Conservation (phyloP, 345 rosid genomes). For the Gossypium turneri region DNA sequence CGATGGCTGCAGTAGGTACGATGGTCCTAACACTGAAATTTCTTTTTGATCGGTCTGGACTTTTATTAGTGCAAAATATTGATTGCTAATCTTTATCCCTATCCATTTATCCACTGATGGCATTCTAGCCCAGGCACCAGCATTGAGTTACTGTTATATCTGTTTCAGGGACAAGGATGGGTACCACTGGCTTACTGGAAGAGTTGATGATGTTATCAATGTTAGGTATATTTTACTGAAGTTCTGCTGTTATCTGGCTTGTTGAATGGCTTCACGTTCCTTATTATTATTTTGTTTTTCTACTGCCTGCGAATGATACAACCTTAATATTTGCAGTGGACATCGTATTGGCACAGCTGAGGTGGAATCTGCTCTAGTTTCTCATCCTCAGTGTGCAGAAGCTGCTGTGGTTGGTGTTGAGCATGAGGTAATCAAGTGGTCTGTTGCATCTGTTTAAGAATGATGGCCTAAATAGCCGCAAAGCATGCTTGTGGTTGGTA, state of each 20-base stretch:
- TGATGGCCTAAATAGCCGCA: background rate
- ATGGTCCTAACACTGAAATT: background rate
- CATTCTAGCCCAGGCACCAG: constrained; percentile 6
- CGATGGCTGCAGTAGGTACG: constrained; percentile 92
- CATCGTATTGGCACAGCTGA: constrained; percentile 99
- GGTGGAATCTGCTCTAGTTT: constrained; percentile 98
- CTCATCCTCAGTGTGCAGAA: constrained; percentile 93
- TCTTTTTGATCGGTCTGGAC: background rate
- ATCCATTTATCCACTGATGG: constrained; percentile 3
- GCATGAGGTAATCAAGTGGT: constrained; percentile 60
- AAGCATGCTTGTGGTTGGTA: background rate
- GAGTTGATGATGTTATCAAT: constrained; percentile 98
- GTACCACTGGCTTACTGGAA: constrained; percentile 93
- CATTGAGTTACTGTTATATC: constrained; percentile 18
- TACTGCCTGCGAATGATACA: background rate
- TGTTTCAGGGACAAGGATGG: constrained; percentile 92
- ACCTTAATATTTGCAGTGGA: constrained; percentile 54
- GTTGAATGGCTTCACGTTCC: constrained; percentile 3
- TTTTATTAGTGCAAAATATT: too few relatives aligned
- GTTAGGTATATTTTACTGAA: constrained; percentile 59
- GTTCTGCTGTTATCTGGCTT: background rate
- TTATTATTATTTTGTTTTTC: background rate
- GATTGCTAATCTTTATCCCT: too few relatives aligned
- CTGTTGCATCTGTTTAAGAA: background rate
- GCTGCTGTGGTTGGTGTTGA: constrained; percentile 96